A percentile compares a stretch with the other conserved stretches of the same genome.
Evolutionary conservation across 1,139 yeast species (phyloP).

Genomic region (Hansenula lynferdii): DNA sequence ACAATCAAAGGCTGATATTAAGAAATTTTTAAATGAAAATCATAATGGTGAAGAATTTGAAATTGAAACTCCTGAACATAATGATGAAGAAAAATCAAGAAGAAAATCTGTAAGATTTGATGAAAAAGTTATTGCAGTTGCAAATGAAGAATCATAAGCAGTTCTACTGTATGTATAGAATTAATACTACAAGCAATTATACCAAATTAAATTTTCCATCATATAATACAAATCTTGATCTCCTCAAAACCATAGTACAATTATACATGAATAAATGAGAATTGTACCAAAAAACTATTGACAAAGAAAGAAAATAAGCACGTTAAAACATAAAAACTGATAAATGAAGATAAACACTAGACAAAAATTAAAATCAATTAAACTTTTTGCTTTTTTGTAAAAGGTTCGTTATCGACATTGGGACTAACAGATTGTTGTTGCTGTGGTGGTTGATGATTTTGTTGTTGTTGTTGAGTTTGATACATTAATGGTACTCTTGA

Average conservation of each 20-base stretch:
- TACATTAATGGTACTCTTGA: conserved; percentile 30
- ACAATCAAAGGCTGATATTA: conserved; percentile 35
- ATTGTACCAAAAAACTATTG: too few species aligned
- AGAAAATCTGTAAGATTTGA: conserved; percentile 74
- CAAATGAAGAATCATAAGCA: conserved; percentile 17
- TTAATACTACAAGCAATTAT: neutral
- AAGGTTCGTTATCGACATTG: conserved; percentile 20
- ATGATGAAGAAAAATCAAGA: conserved; percentile 38
- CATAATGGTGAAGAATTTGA: conserved; percentile 44
- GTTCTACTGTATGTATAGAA: neutral
- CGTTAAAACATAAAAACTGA: neutral
- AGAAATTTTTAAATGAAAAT: conserved; percentile 39
- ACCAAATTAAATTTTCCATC: too few species aligned
- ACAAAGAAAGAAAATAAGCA: neutral
- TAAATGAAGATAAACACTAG: neutral
- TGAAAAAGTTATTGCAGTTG: conserved; percentile 49
- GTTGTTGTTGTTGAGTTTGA: conserved; percentile 14
- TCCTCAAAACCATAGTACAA: too few species aligned
- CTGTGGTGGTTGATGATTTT: conserved; percentile 4
- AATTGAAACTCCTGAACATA: conserved; percentile 36
- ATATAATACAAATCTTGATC: too few species aligned
- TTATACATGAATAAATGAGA: too few species aligned
- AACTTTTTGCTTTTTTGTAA: conserved; percentile 25
- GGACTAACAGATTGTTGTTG: conserved; percentile 6
- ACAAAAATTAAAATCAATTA: too few species aligned